These are phyloP conservation scores for Dionaea muscipula DNA, from an alignment of 179 eudicot species.

Conservation along the genomic window DNA sequence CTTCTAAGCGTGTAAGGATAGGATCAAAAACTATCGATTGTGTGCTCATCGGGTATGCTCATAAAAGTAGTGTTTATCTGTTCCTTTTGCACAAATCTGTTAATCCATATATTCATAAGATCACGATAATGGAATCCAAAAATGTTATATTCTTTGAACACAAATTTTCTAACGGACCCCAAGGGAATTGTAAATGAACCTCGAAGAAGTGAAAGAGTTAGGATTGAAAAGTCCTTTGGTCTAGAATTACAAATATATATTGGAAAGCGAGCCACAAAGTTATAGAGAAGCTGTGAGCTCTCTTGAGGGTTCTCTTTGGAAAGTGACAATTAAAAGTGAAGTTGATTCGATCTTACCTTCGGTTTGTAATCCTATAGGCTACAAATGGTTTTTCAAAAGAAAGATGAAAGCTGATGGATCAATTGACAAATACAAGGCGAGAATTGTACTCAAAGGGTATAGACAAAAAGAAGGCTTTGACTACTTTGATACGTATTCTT, in stretches of 20 bases:
- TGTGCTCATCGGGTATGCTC: conserved; percentile 1
- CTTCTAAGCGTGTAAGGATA: background rate
- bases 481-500: background rate
- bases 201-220: too few relatives aligned
- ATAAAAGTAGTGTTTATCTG: background rate
- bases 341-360: background rate
- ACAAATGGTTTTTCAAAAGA: too few relatives aligned
- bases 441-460: background rate
- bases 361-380: too few relatives aligned
- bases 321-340: too few relatives aligned
- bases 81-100: background rate
- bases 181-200: too few relatives aligned
- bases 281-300: background rate
- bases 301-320: background rate
- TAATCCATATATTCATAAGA: too few relatives aligned
- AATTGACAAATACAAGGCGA: background rate
- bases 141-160: background rate
- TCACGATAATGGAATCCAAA: background rate
- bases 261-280: background rate
- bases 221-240: too few relatives aligned
- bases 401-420: background rate
- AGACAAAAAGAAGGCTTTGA: background rate
- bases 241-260: too few relatives aligned
- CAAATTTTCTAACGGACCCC: too few relatives aligned
- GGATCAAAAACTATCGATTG: background rate